Percentiles rank a stretch among this genome's conserved stretches.
phyloP scores from a whole-genome alignment of 2,329 filamentous ascomycete species.

The Aspergillus flavus region DNA sequence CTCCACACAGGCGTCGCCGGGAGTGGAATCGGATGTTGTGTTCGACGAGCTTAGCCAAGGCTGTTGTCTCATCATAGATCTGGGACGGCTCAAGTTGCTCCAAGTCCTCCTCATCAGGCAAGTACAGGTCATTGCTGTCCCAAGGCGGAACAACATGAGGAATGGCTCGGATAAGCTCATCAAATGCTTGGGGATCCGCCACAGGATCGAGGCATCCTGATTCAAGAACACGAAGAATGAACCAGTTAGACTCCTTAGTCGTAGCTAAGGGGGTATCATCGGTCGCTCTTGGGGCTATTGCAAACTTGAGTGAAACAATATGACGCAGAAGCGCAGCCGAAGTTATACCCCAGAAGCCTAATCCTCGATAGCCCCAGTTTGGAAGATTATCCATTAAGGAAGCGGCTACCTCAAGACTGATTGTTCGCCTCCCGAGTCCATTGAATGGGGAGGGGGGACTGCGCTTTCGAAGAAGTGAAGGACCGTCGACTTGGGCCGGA shows the following conservation, averaged over 20 bases:
- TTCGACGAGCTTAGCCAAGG: constrained; percentile 37
- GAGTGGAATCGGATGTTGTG: constrained; percentile 34
- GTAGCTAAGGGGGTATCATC: constrained; percentile 32
- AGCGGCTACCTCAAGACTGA: constrained; percentile 61
- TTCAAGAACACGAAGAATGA: constrained; percentile 55
- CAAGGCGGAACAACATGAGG: constrained; percentile 36
- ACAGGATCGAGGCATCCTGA: constrained; percentile 50
- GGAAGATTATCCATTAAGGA: constrained; percentile 58
- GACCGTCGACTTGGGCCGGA: constrained; percentile 23
- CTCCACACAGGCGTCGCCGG: constrained; percentile 25
- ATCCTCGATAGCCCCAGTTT: constrained; percentile 47
- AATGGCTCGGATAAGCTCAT: constrained; percentile 41
- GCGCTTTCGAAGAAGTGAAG: constrained; percentile 18
- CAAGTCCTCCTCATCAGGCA: constrained; percentile 23
- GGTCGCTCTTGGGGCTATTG: constrained; percentile 10
- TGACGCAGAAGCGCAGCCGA: constrained; percentile 32
- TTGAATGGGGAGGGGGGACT: constrained; percentile 33
- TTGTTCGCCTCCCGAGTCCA: constrained; percentile 49
- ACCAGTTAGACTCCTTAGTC: constrained; percentile 36
- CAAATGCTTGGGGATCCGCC: constrained; percentile 47
- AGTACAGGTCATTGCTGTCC: constrained; percentile 25
- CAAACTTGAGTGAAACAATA: constrained; percentile 24
- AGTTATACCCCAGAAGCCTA: constrained; percentile 35
- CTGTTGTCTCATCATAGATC: constrained; percentile 38
- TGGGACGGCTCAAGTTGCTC: constrained; percentile 27